phyloP scores from a whole-genome alignment of 176 grass and related monocot species.

The Zizania latifolia region DNA sequence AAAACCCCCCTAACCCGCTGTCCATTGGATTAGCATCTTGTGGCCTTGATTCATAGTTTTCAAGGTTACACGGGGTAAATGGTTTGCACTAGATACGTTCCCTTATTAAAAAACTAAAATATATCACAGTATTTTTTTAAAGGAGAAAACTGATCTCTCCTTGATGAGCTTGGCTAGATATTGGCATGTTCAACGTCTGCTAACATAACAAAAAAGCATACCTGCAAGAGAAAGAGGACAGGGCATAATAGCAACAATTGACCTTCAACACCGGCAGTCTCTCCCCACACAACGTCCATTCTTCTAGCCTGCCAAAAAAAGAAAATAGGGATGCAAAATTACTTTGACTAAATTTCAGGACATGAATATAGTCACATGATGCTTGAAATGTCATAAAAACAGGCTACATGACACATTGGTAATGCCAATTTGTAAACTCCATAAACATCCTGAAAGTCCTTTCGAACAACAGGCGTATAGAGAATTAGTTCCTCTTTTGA shows the following conservation, averaged over 20 bases:
- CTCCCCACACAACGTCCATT: constrained; percentile 99
- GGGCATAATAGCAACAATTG: constrained; percentile 86
- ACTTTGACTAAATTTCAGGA: background rate
- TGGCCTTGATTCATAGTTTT: too few species aligned
- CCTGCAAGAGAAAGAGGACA: constrained; percentile 92
- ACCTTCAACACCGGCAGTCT: constrained; percentile 98
- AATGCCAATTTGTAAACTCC: constrained; percentile 8
- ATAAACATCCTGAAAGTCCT: background rate
- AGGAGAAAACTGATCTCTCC: background rate
- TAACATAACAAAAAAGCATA: constrained; percentile 25
- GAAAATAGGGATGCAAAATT: background rate
- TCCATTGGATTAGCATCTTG: too few species aligned
- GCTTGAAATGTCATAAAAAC: constrained; percentile 1
- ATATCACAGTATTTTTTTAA: background rate
- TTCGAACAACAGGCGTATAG: background rate
- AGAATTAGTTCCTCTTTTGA: background rate
- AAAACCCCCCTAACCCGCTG: too few species aligned
- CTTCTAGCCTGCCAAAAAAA: constrained; percentile 67
- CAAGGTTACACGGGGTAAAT: too few species aligned
- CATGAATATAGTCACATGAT: constrained; percentile 8
- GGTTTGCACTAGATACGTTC: too few species aligned
- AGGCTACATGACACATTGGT: background rate
- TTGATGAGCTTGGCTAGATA: constrained; percentile 5
- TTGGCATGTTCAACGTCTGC: background rate
- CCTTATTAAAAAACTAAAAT: background rate